phyloP scores from a whole-genome alignment of 1,284 basidiomycete genomes.

The Heterobasidion occidentale region DNA sequence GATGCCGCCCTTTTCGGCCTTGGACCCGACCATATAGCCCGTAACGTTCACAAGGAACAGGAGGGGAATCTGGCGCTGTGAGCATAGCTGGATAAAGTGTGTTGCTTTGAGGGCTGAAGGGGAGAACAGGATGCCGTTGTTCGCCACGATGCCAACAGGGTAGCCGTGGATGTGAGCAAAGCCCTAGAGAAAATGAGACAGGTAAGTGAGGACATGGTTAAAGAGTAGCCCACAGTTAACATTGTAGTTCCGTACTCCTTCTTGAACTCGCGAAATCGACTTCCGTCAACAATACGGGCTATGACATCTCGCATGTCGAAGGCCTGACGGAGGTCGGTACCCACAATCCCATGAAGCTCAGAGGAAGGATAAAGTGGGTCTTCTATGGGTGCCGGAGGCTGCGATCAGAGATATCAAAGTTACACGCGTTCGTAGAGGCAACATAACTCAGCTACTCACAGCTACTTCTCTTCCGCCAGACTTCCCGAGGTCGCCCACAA shows the following conservation, averaged over 20 bases:
- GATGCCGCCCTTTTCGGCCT: constrained; percentile 91
- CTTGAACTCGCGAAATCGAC: constrained; percentile 92
- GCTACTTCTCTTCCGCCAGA: constrained; percentile 39
- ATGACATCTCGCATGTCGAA: constrained; percentile 96
- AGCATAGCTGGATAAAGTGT: constrained; percentile 92
- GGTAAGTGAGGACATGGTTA: background rate
- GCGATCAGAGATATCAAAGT: constrained; percentile 6
- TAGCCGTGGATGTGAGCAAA: constrained; percentile 89
- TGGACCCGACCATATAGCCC: constrained; percentile 92
- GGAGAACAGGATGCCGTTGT: constrained; percentile 93
- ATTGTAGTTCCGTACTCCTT: constrained; percentile 89
- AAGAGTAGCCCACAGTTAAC: constrained; percentile 58
- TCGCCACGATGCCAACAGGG: constrained; percentile 84
- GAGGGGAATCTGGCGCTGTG: constrained; percentile 83
- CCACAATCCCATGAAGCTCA: constrained; percentile 88
- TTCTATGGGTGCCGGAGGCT: constrained; percentile 57
- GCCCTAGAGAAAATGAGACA: constrained; percentile 38
- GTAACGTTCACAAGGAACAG: constrained; percentile 94
- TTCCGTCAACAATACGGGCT: constrained; percentile 86
- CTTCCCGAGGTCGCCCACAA: constrained; percentile 73
- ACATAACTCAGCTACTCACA: constrained; percentile 33
- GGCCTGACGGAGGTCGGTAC: constrained; percentile 78
- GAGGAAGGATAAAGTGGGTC: constrained; percentile 73
- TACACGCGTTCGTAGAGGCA: background rate
- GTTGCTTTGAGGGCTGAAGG: constrained; percentile 91